These are phyloP conservation scores for Trichophyton rubrum DNA, from an alignment of 2,329 filamentous ascomycete genomes.

Conservation along the genomic window DNA sequence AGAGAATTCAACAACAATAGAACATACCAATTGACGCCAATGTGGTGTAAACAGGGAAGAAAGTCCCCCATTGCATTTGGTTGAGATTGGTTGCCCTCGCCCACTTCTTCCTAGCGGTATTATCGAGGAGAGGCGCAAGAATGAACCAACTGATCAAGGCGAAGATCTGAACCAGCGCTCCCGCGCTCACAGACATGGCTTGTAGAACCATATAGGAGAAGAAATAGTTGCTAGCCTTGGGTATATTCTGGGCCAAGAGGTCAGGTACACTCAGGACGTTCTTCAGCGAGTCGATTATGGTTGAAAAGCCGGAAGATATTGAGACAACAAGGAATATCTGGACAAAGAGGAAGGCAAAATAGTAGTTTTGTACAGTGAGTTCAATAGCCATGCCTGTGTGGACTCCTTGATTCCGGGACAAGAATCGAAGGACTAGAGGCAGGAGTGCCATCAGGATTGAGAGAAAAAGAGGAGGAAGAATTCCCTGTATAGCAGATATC, in stretches of 20 bases:
- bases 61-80: slow-evolving; percentile 75
- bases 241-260: slow-evolving; percentile 64
- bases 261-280: slow-evolving; percentile 57
- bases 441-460: slow-evolving; percentile 67
- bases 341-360: slow-evolving; percentile 87
- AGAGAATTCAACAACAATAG: slow-evolving; percentile 9
- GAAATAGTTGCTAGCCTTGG: slow-evolving; percentile 87
- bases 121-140: slow-evolving; percentile 68
- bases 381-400: slow-evolving; percentile 70
- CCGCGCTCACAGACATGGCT: slow-evolving; percentile 78
- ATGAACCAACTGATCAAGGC: slow-evolving; percentile 70
- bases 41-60: slow-evolving; percentile 94
- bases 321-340: slow-evolving; percentile 91
- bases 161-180: slow-evolving; percentile 73
- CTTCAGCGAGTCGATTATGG: slow-evolving; percentile 51
- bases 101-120: slow-evolving; percentile 73
- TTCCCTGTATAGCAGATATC: slow-evolving; percentile 64
- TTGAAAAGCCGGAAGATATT: slow-evolving; percentile 62
- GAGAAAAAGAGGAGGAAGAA: slow-evolving; percentile 67
- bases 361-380: slow-evolving; percentile 80
- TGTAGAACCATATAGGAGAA: slow-evolving; percentile 98
- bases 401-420: slow-evolving; percentile 62
- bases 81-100: slow-evolving; percentile 65
- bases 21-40: slow-evolving; percentile 62
- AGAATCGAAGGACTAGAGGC: slow-evolving; percentile 61